phyloP scores from a whole-genome alignment of 441 rosid species.

The Corymbia citriodora region DNA sequence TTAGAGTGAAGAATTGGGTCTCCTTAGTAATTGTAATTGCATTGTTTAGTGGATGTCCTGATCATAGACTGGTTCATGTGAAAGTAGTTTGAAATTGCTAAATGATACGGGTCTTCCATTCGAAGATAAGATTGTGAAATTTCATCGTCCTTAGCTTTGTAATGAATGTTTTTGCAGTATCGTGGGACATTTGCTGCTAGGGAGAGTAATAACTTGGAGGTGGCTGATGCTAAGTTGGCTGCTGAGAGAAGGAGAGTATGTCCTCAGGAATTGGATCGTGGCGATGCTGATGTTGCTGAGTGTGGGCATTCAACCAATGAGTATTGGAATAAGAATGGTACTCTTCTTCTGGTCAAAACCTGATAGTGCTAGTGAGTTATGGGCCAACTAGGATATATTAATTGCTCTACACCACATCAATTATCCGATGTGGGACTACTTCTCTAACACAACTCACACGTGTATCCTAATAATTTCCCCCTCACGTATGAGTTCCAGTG shows the following conservation, averaged over 20 bases:
- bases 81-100: neutral
- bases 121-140: neutral
- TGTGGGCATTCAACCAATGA: neutral
- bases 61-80: neutral
- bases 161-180: neutral
- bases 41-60: neutral
- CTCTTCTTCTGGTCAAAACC: neutral
- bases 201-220: neutral
- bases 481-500: too few species aligned
- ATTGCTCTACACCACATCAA: too few species aligned
- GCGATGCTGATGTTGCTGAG: neutral
- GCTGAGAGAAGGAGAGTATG: neutral
- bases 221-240: neutral
- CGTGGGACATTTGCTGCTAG: neutral
- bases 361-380: neutral
- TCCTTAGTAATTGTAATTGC: neutral
- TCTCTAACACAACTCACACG: too few species aligned
- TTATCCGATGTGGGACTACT: too few species aligned
- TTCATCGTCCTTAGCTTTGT: neutral
- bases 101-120: neutral
- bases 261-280: neutral
- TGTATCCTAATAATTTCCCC: too few species aligned
- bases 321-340: neutral
- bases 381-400: too few species aligned
- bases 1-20: neutral